A percentile compares a stretch with the other conserved stretches of the same genome.
Evolutionary conservation across 148 eudicot genomes (phyloP).

Genomic region (Suaeda aralocaspica): DNA sequence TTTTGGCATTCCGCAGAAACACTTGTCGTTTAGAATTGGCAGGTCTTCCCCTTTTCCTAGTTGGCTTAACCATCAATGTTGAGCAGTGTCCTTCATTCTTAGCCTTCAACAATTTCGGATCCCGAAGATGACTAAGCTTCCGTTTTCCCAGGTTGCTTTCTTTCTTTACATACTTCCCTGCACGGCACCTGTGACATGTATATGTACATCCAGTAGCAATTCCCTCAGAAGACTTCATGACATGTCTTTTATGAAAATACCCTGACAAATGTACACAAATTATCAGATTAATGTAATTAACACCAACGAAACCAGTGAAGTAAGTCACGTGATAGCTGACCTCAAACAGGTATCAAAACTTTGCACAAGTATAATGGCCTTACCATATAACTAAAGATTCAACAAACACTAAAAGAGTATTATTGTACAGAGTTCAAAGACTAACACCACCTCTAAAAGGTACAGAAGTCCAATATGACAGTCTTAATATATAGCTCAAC

Average conservation of each 20-base stretch:
- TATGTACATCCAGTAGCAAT: conserved; percentile 35
- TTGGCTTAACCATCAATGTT: conserved; percentile 19
- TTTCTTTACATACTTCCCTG: conserved; percentile 27
- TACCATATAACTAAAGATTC: no score
- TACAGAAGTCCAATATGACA: background rate
- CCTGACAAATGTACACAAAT: conserved; percentile 34
- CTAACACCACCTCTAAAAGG: background rate
- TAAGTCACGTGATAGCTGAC: background rate
- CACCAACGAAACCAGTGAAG: background rate
- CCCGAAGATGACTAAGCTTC: conserved; percentile 24
- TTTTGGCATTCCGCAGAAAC: conserved; percentile 36
- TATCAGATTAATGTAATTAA: conserved; percentile 17
- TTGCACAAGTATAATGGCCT: background rate
- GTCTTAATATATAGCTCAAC: no score
- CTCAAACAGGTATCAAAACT: conserved; percentile 3
- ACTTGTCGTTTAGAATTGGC: conserved; percentile 26
- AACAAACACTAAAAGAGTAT: no score
- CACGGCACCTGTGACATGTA: conserved; percentile 66
- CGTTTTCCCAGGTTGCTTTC: conserved; percentile 30
- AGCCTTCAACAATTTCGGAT: conserved; percentile 18
- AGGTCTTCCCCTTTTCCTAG: conserved; percentile 37
- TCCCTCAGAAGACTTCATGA: conserved; percentile 51
- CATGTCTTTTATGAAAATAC: conserved; percentile 80
- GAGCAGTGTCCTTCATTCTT: conserved; percentile 20
- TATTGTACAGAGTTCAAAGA: background rate